Percentiles rank a stretch among this genome's conserved stretches.
phyloP scores from a whole-genome alignment of 2,329 filamentous ascomycete species.

The Myriosclerotinia scirpicola region DNA sequence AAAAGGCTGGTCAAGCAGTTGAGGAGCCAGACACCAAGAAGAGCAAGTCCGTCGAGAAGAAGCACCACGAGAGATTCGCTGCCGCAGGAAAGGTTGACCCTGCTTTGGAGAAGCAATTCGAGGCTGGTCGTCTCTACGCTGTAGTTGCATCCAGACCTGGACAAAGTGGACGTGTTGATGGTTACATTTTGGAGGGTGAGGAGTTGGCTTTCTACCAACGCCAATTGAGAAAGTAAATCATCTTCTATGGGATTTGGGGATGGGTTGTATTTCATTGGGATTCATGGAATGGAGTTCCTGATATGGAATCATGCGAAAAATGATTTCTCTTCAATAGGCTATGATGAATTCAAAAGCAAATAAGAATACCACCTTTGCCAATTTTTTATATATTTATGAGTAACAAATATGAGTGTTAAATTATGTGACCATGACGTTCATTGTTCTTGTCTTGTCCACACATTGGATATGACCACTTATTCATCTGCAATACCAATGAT shows the following conservation, averaged over 20 bases:
- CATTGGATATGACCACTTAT: background rate
- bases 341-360: conserved; percentile 38
- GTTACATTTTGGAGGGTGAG: conserved; percentile 98
- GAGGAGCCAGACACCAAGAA: conserved; percentile 69
- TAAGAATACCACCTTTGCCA: conserved; percentile 30
- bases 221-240: conserved; percentile 93
- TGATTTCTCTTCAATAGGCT: conserved; percentile 31
- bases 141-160: conserved; percentile 90
- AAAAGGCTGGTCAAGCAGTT: conserved; percentile 57
- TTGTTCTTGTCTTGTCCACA: too few species aligned
- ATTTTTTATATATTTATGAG: background rate
- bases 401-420: background rate
- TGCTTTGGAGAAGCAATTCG: conserved; percentile 96
- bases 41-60: conserved; percentile 93
- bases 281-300: conserved; percentile 40
- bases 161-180: conserved; percentile 94
- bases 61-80: conserved; percentile 86
- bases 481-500: background rate
- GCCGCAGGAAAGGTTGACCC: conserved; percentile 87
- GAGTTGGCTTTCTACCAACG: conserved; percentile 99
- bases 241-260: conserved; percentile 33
- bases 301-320: conserved; percentile 31
- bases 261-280: conserved; percentile 39
- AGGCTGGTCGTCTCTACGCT: conserved; percentile 96
- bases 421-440: background rate